These are phyloP conservation scores for Medicago arabica DNA, from an alignment of 306 rosid genomes.

Conservation along the genomic window DNA sequence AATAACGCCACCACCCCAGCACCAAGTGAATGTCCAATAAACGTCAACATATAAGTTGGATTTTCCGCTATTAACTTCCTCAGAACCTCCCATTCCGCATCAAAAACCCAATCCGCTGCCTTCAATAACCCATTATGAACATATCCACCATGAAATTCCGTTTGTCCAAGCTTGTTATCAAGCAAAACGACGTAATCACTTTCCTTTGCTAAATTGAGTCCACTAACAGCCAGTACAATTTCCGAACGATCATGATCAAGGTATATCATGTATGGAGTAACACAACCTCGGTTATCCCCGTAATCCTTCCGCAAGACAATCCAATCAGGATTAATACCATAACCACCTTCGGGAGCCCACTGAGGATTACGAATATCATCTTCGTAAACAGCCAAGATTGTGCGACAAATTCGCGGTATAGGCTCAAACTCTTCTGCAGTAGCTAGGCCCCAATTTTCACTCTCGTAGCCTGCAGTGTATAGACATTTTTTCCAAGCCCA, in stretches of 20 bases:
- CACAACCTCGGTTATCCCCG: conserved; percentile 63
- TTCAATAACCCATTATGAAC: conserved; percentile 91
- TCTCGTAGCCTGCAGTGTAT: conserved; percentile 87
- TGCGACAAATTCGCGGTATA: conserved; percentile 79
- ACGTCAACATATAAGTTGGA: conserved; percentile 69
- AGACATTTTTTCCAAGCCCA: conserved; percentile 93
- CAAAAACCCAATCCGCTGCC: conserved; percentile 80
- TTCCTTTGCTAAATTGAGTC: conserved; percentile 86
- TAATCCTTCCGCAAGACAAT: conserved; percentile 71
- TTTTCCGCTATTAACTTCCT: conserved; percentile 63
- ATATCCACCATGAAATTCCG: conserved; percentile 84
- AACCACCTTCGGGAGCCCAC: conserved; percentile 94
- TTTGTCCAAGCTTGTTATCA: conserved; percentile 89
- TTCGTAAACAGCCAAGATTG: conserved; percentile 76
- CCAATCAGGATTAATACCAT: conserved; percentile 83
- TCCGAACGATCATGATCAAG: conserved; percentile 87
- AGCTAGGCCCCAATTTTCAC: conserved; percentile 91
- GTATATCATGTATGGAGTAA: conserved; percentile 86
- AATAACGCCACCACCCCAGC: conserved; percentile 90
- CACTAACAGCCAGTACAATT: conserved; percentile 74
- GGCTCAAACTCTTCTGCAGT: conserved; percentile 88
- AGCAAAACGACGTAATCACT: conserved; percentile 85
- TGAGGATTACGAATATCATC: conserved; percentile 77
- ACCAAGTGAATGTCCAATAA: conserved; percentile 89
- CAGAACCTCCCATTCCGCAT: conserved; percentile 69